These are phyloP conservation scores for Juncus effusus DNA, from an alignment of 176 grass and related monocot genomes.

Conservation along the genomic window DNA sequence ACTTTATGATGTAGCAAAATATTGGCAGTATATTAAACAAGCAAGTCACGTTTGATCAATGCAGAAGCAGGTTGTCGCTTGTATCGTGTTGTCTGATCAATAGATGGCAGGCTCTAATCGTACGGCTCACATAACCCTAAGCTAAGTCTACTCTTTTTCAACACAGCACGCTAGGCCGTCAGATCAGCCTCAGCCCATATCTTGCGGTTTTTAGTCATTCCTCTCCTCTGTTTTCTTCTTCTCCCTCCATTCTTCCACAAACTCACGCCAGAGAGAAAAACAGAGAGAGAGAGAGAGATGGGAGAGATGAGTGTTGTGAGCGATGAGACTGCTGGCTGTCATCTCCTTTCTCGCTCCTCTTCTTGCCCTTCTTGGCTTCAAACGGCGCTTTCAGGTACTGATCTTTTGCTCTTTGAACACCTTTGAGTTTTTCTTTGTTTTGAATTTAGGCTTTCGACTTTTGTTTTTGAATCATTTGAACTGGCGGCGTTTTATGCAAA, in stretches of 20 bases:
- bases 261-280: neutral
- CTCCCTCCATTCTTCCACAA: too few species aligned
- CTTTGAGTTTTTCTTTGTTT: neutral
- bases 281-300: neutral
- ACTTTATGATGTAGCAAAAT: too few species aligned
- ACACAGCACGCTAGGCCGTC: neutral
- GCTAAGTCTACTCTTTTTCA: neutral
- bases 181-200: too few species aligned
- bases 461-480: neutral
- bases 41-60: too few species aligned
- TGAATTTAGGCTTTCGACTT: neutral
- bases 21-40: too few species aligned
- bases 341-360: slow-evolving; percentile 25
- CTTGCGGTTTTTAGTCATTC: neutral
- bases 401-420: neutral
- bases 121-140: slow-evolving; percentile 14
- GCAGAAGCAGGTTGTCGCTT: too few species aligned
- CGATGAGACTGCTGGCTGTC: slow-evolving; percentile 27
- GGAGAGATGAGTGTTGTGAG: slow-evolving; percentile 14
- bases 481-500: neutral
- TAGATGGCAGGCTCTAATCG: neutral
- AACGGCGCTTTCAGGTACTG: slow-evolving; percentile 35
- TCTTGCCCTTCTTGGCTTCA: slow-evolving; percentile 38
- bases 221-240: neutral
- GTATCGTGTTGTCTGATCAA: too few species aligned